phyloP scores from a whole-genome alignment of 768 basidiomycete species.

The Tulasnella sp. region DNA sequence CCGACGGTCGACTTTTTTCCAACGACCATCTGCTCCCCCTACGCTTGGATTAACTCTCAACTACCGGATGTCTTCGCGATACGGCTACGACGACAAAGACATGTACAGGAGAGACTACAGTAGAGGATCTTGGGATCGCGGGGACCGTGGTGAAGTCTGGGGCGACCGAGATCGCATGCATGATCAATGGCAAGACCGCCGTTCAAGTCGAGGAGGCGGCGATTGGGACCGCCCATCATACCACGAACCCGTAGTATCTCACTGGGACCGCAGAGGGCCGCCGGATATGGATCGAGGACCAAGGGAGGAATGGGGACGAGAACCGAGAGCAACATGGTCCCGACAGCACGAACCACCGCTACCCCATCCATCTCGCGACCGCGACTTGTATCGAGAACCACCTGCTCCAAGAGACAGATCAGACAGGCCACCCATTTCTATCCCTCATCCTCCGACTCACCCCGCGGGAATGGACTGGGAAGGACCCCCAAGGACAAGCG shows the following conservation, averaged over 20 bases:
- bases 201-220: neutral
- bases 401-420: neutral
- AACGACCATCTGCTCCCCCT: constrained; percentile 25
- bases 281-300: constrained; percentile 13
- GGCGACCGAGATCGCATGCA: constrained; percentile 11
- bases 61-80: constrained; percentile 41
- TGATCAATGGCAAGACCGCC: constrained; percentile 3
- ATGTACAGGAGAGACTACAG: constrained; percentile 23
- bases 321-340: neutral
- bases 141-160: neutral
- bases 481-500: neutral
- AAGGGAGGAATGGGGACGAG: neutral
- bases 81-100: constrained; percentile 22
- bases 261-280: constrained; percentile 6
- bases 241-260: neutral
- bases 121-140: constrained; percentile 6
- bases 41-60: constrained; percentile 47
- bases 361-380: constrained; percentile 11
- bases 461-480: constrained; percentile 17
- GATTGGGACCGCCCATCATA: neutral
- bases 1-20: constrained; percentile 4
- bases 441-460: neutral
- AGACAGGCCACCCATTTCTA: neutral
- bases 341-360: neutral
- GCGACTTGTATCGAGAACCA: constrained; percentile 18